Conservation (phyloP, 139 green algal genomes). For the Chlorella sp. region DNA sequence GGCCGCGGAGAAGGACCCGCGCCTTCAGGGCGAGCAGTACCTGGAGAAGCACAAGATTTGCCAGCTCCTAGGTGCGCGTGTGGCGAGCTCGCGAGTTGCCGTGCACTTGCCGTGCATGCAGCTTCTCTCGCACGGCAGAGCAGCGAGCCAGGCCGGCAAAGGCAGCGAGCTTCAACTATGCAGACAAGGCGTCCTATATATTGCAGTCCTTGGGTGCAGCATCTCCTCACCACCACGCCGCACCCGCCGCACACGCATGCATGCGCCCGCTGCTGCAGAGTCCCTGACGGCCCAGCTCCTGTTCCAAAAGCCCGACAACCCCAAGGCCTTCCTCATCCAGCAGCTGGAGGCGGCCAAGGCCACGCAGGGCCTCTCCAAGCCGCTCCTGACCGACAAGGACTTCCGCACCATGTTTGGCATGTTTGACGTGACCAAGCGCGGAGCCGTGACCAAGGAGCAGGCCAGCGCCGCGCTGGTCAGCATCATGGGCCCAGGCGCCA, state of each 20-base stretch:
- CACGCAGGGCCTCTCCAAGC: neutral
- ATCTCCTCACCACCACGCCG: neutral
- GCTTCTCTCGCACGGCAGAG: neutral
- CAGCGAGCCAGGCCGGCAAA: no score
- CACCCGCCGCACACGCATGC: no score
- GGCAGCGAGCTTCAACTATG: no score
- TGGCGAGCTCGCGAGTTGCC: neutral
- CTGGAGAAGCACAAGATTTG: slow-evolving; percentile 21
- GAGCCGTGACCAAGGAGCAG: slow-evolving; percentile 15
- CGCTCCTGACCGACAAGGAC: slow-evolving; percentile 14
- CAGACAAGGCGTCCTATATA: neutral
- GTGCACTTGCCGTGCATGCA: neutral
- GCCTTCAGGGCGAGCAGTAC: slow-evolving; percentile 11
- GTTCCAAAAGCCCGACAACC: slow-evolving; percentile 19
- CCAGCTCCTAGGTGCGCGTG: slow-evolving; percentile 16
- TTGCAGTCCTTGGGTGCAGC: neutral
- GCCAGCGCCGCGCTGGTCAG: neutral
- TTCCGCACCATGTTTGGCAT: slow-evolving; percentile 30
- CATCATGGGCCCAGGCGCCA: slow-evolving; percentile 15
- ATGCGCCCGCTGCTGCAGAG: neutral
- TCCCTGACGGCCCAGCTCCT: slow-evolving; percentile 17
- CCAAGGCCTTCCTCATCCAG: slow-evolving; percentile 12
- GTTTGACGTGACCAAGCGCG: slow-evolving; percentile 29
- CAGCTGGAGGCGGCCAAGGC: slow-evolving; percentile 17
- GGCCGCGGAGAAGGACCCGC: no score